Evolutionary conservation across 306 rosid species (phyloP).

Genomic region (Cucumis sativus): Cucumber_9930_V3 NC_026660.2:15016001-15016500

Average conservation of each 20-base stretch:
- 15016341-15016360: too few species aligned
- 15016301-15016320: too few species aligned
- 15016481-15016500: too few species aligned
- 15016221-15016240: neutral
- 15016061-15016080: slow-evolving; percentile 65
- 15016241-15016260: neutral
- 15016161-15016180: neutral
- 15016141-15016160: neutral
- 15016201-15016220: neutral
- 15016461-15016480: too few species aligned
- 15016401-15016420: too few species aligned
- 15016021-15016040: slow-evolving; percentile 22
- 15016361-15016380: too few species aligned
- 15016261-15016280: neutral
- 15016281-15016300: too few species aligned
- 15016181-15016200: neutral
- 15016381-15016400: too few species aligned
- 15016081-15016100: neutral
- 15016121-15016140: neutral
- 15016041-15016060: slow-evolving; percentile 52
- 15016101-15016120: neutral
- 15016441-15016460: too few species aligned
- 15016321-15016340: too few species aligned
- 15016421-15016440: too few species aligned
- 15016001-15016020: slow-evolving; percentile 40